A percentile compares a stretch with the other conserved stretches of the same genome.
These are phyloP conservation scores for Pythium rishiriense DNA, from an alignment of 352 stramenopile species.

Conservation along the genomic window DNA sequence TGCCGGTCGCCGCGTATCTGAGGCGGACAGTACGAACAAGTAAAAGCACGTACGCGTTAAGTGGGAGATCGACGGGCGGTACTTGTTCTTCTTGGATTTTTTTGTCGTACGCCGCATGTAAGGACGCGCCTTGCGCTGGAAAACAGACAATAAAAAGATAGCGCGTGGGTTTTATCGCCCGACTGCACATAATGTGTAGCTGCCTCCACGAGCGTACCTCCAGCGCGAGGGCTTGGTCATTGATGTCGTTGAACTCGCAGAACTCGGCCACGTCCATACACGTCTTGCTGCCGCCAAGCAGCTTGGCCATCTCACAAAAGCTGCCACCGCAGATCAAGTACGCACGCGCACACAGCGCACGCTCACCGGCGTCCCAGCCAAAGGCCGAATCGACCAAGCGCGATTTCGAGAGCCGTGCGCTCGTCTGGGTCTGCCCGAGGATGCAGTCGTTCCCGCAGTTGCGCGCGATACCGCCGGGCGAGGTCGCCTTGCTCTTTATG, in stretches of 20 bases:
- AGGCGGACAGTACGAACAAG: constrained; percentile 36
- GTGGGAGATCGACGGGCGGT: constrained; percentile 62
- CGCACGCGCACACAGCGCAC: constrained; percentile 50
- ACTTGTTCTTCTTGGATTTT: constrained; percentile 51
- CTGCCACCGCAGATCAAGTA: constrained; percentile 76
- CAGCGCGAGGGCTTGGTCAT: constrained; percentile 48
- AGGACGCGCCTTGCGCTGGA: constrained; percentile 30
- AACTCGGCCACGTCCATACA: constrained; percentile 76
- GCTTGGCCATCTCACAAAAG: constrained; percentile 73
- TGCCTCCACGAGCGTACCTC: constrained; percentile 39
- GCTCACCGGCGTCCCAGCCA: constrained; percentile 46
- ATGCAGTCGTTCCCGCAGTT: constrained; percentile 84
- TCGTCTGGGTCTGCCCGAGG: constrained; percentile 47
- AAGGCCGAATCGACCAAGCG: constrained; percentile 49
- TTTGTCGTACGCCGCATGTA: constrained; percentile 36
- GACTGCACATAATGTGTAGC: background rate
- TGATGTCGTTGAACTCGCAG: constrained; percentile 69
- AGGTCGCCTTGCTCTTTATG: constrained; percentile 35
- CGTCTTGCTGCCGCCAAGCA: constrained; percentile 67
- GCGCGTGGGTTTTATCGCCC: background rate
- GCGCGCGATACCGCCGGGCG: constrained; percentile 46
- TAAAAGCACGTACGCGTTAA: constrained; percentile 55
- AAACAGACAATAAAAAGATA: background rate
- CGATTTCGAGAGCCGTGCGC: constrained; percentile 48
- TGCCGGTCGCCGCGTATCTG: constrained; percentile 60